A percentile compares a stretch with the other conserved stretches of the same genome.
Conservation (phyloP, 768 basidiomycete species). For the Mycena rebaudengoi region DNA sequence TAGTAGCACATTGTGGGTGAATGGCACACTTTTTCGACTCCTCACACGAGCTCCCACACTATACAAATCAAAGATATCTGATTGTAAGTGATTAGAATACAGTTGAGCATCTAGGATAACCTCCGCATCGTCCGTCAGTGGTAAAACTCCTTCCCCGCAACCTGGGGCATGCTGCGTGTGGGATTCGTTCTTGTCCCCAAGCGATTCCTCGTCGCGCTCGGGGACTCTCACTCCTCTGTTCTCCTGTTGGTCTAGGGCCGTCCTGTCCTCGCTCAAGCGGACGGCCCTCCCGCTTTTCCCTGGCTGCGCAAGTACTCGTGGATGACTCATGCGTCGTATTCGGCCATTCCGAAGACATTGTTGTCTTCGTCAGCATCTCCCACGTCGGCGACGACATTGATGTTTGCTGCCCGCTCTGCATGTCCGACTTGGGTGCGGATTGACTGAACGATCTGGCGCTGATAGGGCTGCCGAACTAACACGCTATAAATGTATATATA, state of each 20-base stretch:
- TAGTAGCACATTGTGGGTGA: neutral
- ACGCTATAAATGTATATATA: no score
- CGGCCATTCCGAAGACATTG: neutral
- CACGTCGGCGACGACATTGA: neutral
- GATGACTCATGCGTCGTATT: neutral
- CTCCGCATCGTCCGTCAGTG: neutral
- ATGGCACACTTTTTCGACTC: neutral
- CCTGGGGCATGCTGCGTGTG: neutral
- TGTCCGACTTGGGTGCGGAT: neutral
- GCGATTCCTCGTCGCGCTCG: constrained; percentile 5
- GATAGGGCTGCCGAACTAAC: no score
- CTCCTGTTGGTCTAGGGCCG: neutral
- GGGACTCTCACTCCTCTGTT: neutral
- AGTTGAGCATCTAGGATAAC: constrained; percentile 6
- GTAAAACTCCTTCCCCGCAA: constrained; percentile 1
- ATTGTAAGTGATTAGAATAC: neutral
- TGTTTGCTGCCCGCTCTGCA: neutral
- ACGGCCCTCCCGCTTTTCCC: constrained; percentile 14
- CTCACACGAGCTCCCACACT: neutral
- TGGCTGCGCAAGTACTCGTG: constrained; percentile 1
- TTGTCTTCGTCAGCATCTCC: neutral
- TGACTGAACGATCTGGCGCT: constrained; percentile 24
- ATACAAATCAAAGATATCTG: constrained; percentile 6
- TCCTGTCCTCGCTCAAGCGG: neutral
- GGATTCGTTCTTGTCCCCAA: constrained; percentile 8